Base-by-base conservation (phyloP, 495 filamentous ascomycete species). In the Delitschia confertaspora region DNA sequence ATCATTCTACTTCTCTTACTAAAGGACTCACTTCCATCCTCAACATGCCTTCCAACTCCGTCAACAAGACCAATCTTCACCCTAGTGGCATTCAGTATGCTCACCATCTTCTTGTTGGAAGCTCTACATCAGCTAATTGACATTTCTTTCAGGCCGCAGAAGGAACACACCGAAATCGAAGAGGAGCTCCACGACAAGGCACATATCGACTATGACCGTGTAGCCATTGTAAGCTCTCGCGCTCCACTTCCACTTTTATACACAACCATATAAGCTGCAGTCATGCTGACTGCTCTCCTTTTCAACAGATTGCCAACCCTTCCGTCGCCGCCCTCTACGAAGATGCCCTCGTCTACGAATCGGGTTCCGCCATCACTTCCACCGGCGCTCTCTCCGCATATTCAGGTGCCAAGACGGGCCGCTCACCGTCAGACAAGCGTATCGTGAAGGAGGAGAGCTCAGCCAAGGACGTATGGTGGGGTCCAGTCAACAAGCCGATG, bases 401-500 rank as follows among this genome's bases (percentile, higher is more conserved):
- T 72, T 98, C 91, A 30, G 91, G 91, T 53, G 82, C 87, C 48
- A 98, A 98, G 75, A 98, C 91, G 47, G 91, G 91, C 41, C 88
- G 91, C 50, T 98, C 91, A 44, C 91, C 91, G 3, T 78, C 82
- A 29, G 91, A 98, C 72, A 98, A 98, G 78, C 83, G 91, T 54
- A 82, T 98, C 59, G 91, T 98, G 55, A 76, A 93, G 67, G 93
- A 98, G 65, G 74, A 81, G 54, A 69, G 77, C 42, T 96, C 91
- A 43, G 80, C 93, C 62, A 82, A 86, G 23, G 78, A 96, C 34
- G 74, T 98, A 60, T 98, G 91, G 91, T 96, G 87, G 80, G 89
- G 84, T 53, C 91, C 91, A 30, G 91, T 98, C 53, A 98, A 98
- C 74, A 95, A 95, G 78, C 84, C 91, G 42, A 98, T 98, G 91